Evolutionary conservation across 768 basidiomycete genomes (phyloP).

Genomic region (Candolleomyces eurysporus): DNA sequence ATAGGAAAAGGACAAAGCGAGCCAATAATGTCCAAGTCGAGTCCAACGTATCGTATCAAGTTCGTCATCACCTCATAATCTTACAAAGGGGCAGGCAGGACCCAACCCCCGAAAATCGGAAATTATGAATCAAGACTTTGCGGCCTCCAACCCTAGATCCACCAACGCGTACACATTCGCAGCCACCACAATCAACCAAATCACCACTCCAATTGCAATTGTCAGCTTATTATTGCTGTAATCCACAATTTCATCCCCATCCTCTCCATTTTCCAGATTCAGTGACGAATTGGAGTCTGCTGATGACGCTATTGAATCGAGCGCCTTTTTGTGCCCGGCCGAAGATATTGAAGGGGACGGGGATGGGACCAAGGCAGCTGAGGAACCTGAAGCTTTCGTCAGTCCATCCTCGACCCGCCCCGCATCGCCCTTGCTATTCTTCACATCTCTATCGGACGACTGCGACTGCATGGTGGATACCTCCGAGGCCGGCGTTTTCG

Average conservation of each 20-base stretch:
- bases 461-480: constrained; percentile 37
- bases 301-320: not conserved
- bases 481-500: constrained; percentile 8
- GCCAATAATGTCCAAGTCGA: too few species aligned
- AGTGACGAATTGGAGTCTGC: not conserved
- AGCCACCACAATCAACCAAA: constrained; percentile 64
- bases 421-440: not conserved
- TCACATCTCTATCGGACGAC: not conserved
- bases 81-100: too few species aligned
- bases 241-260: constrained; percentile 45
- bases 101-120: too few species aligned
- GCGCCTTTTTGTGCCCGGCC: not conserved
- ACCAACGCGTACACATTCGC: constrained; percentile 81
- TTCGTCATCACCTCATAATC: too few species aligned
- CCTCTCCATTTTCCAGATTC: constrained; percentile 20
- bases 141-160: constrained; percentile 37
- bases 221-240: constrained; percentile 60
- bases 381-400: not conserved
- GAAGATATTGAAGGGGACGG: too few species aligned
- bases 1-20: too few species aligned
- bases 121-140: not conserved
- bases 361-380: not conserved
- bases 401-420: not conserved
- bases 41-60: too few species aligned
- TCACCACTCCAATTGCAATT: constrained; percentile 47